These are phyloP conservation scores for Annona squamosa DNA, from an alignment of 164 flowering plant genomes.

Conservation along the genomic window DNA sequence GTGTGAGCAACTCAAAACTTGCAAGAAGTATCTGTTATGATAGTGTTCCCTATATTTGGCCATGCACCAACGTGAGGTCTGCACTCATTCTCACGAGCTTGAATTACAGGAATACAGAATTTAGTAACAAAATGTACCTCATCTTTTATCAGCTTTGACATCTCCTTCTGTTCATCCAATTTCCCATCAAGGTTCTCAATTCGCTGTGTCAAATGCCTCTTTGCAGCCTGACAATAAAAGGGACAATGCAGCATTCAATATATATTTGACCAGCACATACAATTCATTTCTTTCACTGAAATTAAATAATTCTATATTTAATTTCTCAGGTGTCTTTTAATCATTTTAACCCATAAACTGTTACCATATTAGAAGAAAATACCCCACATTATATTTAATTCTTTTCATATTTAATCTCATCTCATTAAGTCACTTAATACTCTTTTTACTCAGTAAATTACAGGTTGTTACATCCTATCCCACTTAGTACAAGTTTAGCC, in stretches of 20 bases:
- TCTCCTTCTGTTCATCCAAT: slow-evolving; percentile 63
- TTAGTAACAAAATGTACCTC: slow-evolving; percentile 11
- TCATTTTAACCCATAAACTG: too few species aligned
- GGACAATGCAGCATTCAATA: background rate
- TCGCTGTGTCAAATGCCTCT: slow-evolving; percentile 79
- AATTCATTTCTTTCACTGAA: too few species aligned
- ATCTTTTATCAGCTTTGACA: slow-evolving; percentile 34
- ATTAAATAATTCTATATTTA: too few species aligned
- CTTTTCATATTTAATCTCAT: too few species aligned
- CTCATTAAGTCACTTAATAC: too few species aligned
- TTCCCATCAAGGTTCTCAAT: slow-evolving; percentile 76
- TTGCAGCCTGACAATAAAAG: slow-evolving; percentile 45
- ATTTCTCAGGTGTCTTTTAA: too few species aligned
- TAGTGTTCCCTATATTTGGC: background rate
- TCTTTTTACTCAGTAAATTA: too few species aligned
- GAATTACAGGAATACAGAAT: background rate
- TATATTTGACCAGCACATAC: too few species aligned
- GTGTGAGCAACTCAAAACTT: background rate
- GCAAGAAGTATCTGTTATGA: slow-evolving; percentile 2
- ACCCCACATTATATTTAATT: too few species aligned
- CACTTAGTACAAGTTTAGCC: background rate
- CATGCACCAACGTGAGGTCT: background rate
- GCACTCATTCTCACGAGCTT: background rate
- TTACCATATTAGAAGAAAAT: too few species aligned
- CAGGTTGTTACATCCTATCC: background rate